Evolutionary conservation across 805 yeast species (phyloP).

Genomic region (Candida andamanensis): DNA sequence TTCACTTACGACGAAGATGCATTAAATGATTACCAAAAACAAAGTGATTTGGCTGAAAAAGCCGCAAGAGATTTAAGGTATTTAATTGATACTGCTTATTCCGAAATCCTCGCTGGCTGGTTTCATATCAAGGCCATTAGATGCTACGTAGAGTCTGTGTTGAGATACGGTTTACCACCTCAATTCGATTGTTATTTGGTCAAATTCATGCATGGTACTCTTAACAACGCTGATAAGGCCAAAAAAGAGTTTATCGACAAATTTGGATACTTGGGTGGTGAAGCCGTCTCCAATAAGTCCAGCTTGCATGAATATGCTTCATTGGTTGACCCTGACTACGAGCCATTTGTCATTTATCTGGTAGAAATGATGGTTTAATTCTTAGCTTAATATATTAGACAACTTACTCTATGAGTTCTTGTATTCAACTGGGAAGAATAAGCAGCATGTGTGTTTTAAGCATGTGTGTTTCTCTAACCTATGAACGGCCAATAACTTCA

Average conservation of each 20-base stretch:
- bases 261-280: constrained; percentile 89
- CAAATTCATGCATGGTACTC: constrained; percentile 34
- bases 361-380: too few relatives aligned
- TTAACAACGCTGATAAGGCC: constrained; percentile 45
- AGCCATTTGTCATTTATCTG: constrained; percentile 87
- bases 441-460: too few relatives aligned
- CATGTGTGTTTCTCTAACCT: too few relatives aligned
- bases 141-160: constrained; percentile 85
- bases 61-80: constrained; percentile 74
- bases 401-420: too few relatives aligned
- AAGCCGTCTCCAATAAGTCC: constrained; percentile 69
- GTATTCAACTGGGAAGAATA: too few relatives aligned
- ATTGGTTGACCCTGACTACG: constrained; percentile 90
- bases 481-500: too few relatives aligned
- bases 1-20: constrained; percentile 78
- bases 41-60: constrained; percentile 68
- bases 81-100: constrained; percentile 82
- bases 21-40: constrained; percentile 68
- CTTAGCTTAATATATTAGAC: too few relatives aligned
- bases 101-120: constrained; percentile 83
- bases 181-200: constrained; percentile 59
- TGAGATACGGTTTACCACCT: constrained; percentile 96
- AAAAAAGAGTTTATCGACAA: constrained; percentile 66
- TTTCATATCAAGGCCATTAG: constrained; percentile 84
- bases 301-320: constrained; percentile 84